Evolutionary conservation across 176 grass and related monocot genomes (phyloP).

Genomic region (Aegilops bicornis): DNA sequence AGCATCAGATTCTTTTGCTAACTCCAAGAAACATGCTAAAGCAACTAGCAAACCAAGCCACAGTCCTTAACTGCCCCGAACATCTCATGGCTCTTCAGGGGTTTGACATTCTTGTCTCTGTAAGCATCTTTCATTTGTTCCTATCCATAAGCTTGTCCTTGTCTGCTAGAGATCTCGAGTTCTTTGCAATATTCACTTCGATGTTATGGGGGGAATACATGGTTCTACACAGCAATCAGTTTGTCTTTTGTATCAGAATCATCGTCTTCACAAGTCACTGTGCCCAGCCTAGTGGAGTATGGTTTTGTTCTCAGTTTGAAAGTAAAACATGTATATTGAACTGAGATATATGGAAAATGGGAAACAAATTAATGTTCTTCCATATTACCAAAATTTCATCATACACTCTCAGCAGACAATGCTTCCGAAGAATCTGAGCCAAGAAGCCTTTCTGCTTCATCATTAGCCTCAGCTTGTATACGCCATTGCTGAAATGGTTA

Average conservation of each 20-base stretch:
- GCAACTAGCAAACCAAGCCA: background rate
- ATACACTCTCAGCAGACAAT: slow-evolving; percentile 47
- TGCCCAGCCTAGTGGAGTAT: background rate
- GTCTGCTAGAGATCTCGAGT: background rate
- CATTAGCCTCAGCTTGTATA: slow-evolving; percentile 96
- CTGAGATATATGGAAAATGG: background rate
- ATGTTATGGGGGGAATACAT: background rate
- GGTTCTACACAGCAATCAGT: background rate
- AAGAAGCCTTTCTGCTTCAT: slow-evolving; percentile 97
- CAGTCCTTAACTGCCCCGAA: background rate
- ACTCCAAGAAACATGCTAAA: background rate
- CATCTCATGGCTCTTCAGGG: background rate
- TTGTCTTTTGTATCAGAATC: background rate
- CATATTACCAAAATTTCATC: slow-evolving; percentile 34
- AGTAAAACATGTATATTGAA: slow-evolving; percentile 1
- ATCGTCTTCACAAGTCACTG: background rate
- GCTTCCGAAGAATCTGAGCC: slow-evolving; percentile 61
- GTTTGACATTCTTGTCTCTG: background rate
- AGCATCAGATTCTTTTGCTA: background rate
- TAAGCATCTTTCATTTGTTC: background rate
- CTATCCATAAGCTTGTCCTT: background rate
- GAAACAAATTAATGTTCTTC: slow-evolving; percentile 1
- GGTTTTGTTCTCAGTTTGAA: background rate
- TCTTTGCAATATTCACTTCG: background rate
- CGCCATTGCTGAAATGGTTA: slow-evolving; percentile 78